Evolutionary conservation across 148 eudicot species (phyloP), one percentile per base, ranked within the genome.

Genomic region (Salicornia ramosissima): DNA sequence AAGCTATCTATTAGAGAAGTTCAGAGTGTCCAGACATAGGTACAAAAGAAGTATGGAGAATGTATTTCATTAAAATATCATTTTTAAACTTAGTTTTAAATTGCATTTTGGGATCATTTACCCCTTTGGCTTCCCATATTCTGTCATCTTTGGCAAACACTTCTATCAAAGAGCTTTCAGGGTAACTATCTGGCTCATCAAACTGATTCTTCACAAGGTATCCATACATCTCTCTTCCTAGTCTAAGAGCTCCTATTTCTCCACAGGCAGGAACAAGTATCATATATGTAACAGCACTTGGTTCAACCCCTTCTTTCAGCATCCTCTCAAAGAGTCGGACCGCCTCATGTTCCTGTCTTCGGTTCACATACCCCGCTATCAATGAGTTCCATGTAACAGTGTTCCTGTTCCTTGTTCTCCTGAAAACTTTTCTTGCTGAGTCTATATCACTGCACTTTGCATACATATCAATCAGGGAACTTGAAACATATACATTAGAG

Each of bases 381-480:
- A 86, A 55, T 26, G 79, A 64, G 74, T 83, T 86, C 90, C 90
- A 86, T 15, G 79, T 73, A 62, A 86, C 76, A 1, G 84, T 76
- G 26, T 81, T 86, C 76, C 64, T 75, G 51, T 72, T 75, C 64
- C 76, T 53, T 19, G 70, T 69, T 65, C 81, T 80, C 80, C 78
- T 78, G 75, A 84, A 84, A 26, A 82, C 75, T 71, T 84, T 69
- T 28, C 62, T 59, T 31, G 90, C 90, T 61, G 75, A 74, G 51
- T 71, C 69, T 30, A 80, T 71, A 29, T 82, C 83, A 50, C 63
- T 21, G 59, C 86, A 82, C 76, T 86, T 86, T 18, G 84, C 81
- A 46, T 86, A 86, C 88, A 79, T 77, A 64, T 82, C 84, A 73
- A 86, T 80, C 79, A 84, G 68, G 47, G 86, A 77, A 80, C 81